Conservation (phyloP, 441 rosid genomes). For the Gossypium trilobum region DNA sequence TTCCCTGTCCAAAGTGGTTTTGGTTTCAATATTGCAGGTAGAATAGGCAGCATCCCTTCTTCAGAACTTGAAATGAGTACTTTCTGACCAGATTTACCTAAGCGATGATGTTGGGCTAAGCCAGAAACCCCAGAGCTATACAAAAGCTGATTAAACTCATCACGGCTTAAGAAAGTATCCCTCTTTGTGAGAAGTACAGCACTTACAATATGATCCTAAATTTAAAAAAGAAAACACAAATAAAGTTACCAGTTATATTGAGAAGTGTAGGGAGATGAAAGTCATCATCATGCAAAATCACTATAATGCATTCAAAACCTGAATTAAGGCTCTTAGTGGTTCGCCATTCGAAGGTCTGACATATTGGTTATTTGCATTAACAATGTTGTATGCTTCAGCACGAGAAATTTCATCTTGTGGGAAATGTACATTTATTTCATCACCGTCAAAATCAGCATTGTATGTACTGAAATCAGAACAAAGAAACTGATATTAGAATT, state of each 20-base stretch:
- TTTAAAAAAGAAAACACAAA: slow-evolving; percentile 13
- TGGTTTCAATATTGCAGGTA: slow-evolving; percentile 83
- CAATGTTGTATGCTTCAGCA: slow-evolving; percentile 97
- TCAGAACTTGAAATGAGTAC: slow-evolving; percentile 42
- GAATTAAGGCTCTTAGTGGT: slow-evolving; percentile 87
- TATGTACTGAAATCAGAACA: slow-evolving; percentile 57
- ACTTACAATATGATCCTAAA: slow-evolving; percentile 91
- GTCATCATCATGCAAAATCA: neutral
- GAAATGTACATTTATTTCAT: slow-evolving; percentile 99
- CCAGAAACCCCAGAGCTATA: slow-evolving; percentile 69
- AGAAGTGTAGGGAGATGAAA: slow-evolving; percentile 12
- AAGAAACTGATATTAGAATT: neutral
- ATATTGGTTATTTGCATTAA: slow-evolving; percentile 95
- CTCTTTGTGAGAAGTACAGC: slow-evolving; percentile 79
- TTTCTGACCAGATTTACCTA: slow-evolving; percentile 58
- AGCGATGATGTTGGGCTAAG: slow-evolving; percentile 35
- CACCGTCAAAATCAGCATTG: slow-evolving; percentile 99
- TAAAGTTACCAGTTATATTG: slow-evolving; percentile 5
- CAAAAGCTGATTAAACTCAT: slow-evolving; percentile 75
- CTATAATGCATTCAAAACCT: slow-evolving; percentile 40
- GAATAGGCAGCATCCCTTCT: slow-evolving; percentile 37
- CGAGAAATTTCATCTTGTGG: slow-evolving; percentile 99
- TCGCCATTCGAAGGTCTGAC: slow-evolving; percentile 91
- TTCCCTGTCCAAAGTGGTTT: slow-evolving; percentile 95
- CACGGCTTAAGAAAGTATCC: slow-evolving; percentile 73